Base-by-base conservation (phyloP, 202 grass and related monocot genomes). In the Panicum hallii region DNA sequence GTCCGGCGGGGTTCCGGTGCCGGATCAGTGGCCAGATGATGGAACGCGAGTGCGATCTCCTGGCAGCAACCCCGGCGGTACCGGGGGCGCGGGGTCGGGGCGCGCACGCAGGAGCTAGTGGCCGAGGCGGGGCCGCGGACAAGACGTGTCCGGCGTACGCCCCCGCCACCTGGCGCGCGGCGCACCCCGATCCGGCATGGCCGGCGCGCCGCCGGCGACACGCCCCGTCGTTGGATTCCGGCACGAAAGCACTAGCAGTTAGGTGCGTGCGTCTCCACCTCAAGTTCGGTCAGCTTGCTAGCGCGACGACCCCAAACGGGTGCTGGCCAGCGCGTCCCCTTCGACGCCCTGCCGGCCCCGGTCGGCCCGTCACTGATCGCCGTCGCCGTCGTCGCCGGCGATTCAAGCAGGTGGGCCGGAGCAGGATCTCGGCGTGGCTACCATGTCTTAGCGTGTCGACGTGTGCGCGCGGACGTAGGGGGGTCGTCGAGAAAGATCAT, bases 31-130 rank as follows among this genome's bases (percentile, higher is more conserved):
- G 46, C 34, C 63, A 69, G 38, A 11, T 5, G 67, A 62, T 60
- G 54, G 53, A 60, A 47, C 60, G 45, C 48, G 72, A 84, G 82
- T 84, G 82, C 82, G 82, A 84, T 76, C 82, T 67, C 61, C 82
- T 67, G 61, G 61, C 79, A 46, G n/a, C 46, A 50, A 19, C 9
- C 41, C 23, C 4, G 19, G 36, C 36, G 2, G 36, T 3, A 38
- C 11, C 11, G 55, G 28, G 9, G 5, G 26, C 15, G 13, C 32
- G 16, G 28, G 3, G 14, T 13, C 15, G 63, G 14, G 4, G 12
- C 3, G 12, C 4, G 14, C 32, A 3, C 15, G 32, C 32, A 66
- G 15, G 19, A 13, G 40, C 40, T 15, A 38, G 63, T 60, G 56
- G n/a, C n/a, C 56, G 40, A 22, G 12, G 42, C 67, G 42, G 42